A percentile compares a stretch with the other conserved stretches of the same genome.
Evolutionary conservation across 1,139 yeast genomes (phyloP).

Genomic region (Geotrichum phurueaensis): DNA sequence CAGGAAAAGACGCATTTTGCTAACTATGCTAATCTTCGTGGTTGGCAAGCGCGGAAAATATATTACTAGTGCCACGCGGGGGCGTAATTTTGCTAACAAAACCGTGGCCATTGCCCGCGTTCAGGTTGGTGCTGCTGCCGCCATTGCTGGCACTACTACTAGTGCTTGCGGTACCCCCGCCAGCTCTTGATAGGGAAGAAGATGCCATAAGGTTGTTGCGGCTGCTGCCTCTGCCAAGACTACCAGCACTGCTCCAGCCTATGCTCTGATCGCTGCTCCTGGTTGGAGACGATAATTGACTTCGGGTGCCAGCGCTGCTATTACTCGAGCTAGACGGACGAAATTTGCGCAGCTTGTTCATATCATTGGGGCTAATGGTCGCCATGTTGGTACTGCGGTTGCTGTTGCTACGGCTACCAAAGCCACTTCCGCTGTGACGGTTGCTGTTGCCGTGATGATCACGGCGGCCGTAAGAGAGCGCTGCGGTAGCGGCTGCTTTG

Average conservation of each 20-base stretch:
- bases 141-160: conserved; percentile 25
- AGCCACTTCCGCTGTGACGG: background rate
- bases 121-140: conserved; percentile 27
- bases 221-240: conserved; percentile 23
- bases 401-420: conserved; percentile 3
- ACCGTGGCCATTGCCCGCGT: conserved; percentile 26
- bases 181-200: conserved; percentile 16
- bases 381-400: background rate
- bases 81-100: conserved; percentile 5
- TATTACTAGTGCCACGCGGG: conserved; percentile 19
- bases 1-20: no score
- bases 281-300: conserved; percentile 15
- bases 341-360: conserved; percentile 2
- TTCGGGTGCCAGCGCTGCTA: background rate
- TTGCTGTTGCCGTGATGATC: background rate
- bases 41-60: conserved; percentile 29
- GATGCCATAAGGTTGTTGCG: conserved; percentile 5
- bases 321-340: conserved; percentile 1
- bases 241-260: conserved; percentile 27
- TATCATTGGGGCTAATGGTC: background rate
- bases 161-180: conserved; percentile 8
- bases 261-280: conserved; percentile 28
- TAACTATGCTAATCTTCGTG: conserved; percentile 26
- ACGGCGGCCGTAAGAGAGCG: background rate
- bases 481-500: background rate